A percentile compares a stretch with the other conserved stretches of the same genome.
Evolutionary conservation across 2,329 filamentous ascomycete genomes (phyloP).

Genomic region (Thermothelomyces thermophilus): DNA sequence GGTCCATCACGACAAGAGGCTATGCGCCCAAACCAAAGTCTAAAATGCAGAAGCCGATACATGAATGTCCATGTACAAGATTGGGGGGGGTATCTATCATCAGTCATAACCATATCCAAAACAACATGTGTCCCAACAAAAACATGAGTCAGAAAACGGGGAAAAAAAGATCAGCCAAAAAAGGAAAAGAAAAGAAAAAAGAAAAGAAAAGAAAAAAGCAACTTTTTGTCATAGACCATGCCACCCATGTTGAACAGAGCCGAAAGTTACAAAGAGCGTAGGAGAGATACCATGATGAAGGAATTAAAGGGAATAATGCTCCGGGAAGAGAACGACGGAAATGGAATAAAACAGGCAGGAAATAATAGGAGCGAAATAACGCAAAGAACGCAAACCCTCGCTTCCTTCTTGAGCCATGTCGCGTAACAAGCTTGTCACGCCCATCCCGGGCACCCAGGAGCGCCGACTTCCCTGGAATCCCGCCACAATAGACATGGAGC

Average conservation of each 20-base stretch:
- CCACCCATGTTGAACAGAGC: not conserved
- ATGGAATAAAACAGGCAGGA: conserved; percentile 1
- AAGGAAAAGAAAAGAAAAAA: not conserved
- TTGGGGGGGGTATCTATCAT: not conserved
- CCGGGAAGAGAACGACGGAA: not conserved
- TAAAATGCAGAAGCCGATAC: conserved; percentile 1
- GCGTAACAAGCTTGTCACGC: no score
- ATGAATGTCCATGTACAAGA: conserved; percentile 5
- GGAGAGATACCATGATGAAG: not conserved
- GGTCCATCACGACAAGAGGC: conserved; percentile 11
- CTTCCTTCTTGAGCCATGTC: no score
- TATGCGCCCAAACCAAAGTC: conserved; percentile 7
- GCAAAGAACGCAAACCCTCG: no score
- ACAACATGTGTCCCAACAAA: not conserved
- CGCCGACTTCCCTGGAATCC: no score
- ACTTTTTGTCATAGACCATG: not conserved
- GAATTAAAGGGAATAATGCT: not conserved
- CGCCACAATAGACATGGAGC: no score
- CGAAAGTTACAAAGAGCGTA: not conserved
- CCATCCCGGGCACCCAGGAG: no score
- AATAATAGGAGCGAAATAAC: not conserved
- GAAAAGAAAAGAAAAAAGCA: not conserved
- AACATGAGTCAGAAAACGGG: not conserved
- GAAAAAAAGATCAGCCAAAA: no score
- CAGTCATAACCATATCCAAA: not conserved